phyloP scores from a whole-genome alignment of 2,329 filamentous ascomycete species.

The Sporothrix pseudoabietina region DNA sequence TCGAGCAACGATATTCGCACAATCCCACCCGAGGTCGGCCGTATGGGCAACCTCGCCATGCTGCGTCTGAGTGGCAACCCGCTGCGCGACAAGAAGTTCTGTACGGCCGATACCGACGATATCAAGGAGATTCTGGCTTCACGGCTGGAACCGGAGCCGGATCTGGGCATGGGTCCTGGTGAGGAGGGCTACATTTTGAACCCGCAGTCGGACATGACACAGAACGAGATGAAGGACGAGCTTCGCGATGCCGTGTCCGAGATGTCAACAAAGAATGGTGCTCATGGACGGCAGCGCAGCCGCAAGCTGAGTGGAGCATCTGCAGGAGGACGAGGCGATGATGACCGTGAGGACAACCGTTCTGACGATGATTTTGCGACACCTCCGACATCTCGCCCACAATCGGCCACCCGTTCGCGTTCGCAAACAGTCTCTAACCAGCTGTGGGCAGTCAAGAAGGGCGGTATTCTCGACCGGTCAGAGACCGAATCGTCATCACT shows the following conservation, averaged over 20 bases:
- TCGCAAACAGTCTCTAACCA: slow-evolving; percentile 53
- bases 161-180: slow-evolving; percentile 25
- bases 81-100: slow-evolving; percentile 81
- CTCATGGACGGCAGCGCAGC: slow-evolving; percentile 23
- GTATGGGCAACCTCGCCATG: slow-evolving; percentile 75
- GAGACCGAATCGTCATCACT: slow-evolving; percentile 64
- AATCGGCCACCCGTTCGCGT: slow-evolving; percentile 53
- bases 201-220: background rate
- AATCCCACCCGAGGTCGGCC: slow-evolving; percentile 73
- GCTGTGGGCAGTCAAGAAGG: slow-evolving; percentile 58
- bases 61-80: slow-evolving; percentile 88
- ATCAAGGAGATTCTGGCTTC: slow-evolving; percentile 73
- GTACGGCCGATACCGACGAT: slow-evolving; percentile 77
- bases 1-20: slow-evolving; percentile 79
- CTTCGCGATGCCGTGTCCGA: slow-evolving; percentile 32
- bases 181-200: background rate
- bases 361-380: slow-evolving; percentile 63
- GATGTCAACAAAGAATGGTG: slow-evolving; percentile 8
- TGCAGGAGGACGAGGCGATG: slow-evolving; percentile 29
- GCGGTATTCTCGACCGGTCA: slow-evolving; percentile 70
- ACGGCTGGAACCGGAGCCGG: slow-evolving; percentile 59
- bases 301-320: slow-evolving; percentile 28
- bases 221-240: slow-evolving; percentile 28
- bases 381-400: slow-evolving; percentile 57
- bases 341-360: slow-evolving; percentile 46